Base-by-base conservation (phyloP, 2,329 filamentous ascomycete species). In the Erysiphe pulchra region DNA sequence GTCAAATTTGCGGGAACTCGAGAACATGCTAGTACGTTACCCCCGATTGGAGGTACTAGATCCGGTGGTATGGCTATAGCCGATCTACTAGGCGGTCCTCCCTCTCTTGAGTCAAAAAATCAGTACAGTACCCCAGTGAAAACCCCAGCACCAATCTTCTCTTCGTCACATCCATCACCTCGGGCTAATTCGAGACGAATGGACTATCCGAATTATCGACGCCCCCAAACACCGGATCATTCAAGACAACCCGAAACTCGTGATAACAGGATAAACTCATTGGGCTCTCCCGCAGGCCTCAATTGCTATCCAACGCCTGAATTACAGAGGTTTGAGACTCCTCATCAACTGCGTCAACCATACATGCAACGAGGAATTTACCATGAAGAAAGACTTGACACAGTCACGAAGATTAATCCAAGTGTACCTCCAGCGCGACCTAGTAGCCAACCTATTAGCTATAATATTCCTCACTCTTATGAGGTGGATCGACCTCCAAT, bases 201-300 rank as follows among this genome's bases (percentile, higher is more conserved):
- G 49, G 76, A 80, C 16, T 78, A 79, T 51, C 64, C 63, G 45
- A 66, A 69, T 5, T 78, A 71, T 57, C 68, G 77, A 50, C 68
- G 78, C 49, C 79, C 79, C 2, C 75, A 80, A 47, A 84, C 79
- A 0, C 80, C 80, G n/a, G 79, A 84, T 40, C 74, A 76, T 49
- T 65, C 68, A 42, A 67, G 71, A 53, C 62, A 63, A 46, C 62
- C 63, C 46, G 63, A 52, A 58, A 61, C 52, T 56, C 55, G 50
- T 65, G 49, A 53, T 56, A 56, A 50, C 65, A 49, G 62, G 20
- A 59, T 55, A 34, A 57, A 53, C 46, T 55, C 52, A 38, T 53
- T 52, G 39, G 55, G 53, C 12, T 60, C 56, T 31, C 57, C 54
- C 20, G 61, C 36, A 62, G 69, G 54, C 62, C 61, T 20, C 60